These are phyloP conservation scores for Moniliella sp. DNA, from an alignment of 1,284 basidiomycete species.

Conservation along the genomic window DNA sequence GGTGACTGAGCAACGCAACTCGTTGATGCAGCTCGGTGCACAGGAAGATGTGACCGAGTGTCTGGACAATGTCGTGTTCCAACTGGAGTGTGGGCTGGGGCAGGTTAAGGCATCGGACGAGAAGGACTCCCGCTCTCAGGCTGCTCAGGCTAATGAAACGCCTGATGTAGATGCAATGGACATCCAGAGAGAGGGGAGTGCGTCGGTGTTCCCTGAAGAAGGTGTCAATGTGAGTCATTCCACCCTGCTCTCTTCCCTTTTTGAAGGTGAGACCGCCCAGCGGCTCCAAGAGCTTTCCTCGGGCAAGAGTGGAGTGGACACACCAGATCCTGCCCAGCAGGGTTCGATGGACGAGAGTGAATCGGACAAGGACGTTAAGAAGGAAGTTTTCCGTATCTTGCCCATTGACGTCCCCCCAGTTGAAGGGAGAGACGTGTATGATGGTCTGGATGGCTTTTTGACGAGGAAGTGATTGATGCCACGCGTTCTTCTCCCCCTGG, in stretches of 20 bases:
- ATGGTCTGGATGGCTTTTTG: conserved; percentile 74
- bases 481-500: too few relatives aligned
- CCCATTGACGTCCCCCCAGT: conserved; percentile 62
- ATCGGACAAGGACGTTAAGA: conserved; percentile 49
- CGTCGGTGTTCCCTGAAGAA: neutral
- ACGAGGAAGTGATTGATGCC: conserved; percentile 53
- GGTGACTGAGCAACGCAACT: conserved; percentile 1
- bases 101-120: conserved; percentile 36
- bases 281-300: neutral
- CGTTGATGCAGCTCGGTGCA: conserved; percentile 43
- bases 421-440: conserved; percentile 72
- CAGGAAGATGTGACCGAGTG: conserved; percentile 96
- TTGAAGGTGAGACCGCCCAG: neutral
- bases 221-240: too few relatives aligned
- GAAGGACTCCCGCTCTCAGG: neutral
- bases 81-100: conserved; percentile 75
- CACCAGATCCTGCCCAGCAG: too few relatives aligned
- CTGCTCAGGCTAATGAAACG: neutral
- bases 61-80: conserved; percentile 96
- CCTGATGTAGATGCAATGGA: neutral
- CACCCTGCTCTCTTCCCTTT: neutral
- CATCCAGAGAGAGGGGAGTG: neutral
- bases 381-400: conserved; percentile 76
- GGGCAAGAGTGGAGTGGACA: conserved; percentile 1
- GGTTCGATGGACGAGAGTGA: too few relatives aligned